phyloP scores from a whole-genome alignment of 164 flowering plant genomes.

The Vitis vinifera region DNA sequence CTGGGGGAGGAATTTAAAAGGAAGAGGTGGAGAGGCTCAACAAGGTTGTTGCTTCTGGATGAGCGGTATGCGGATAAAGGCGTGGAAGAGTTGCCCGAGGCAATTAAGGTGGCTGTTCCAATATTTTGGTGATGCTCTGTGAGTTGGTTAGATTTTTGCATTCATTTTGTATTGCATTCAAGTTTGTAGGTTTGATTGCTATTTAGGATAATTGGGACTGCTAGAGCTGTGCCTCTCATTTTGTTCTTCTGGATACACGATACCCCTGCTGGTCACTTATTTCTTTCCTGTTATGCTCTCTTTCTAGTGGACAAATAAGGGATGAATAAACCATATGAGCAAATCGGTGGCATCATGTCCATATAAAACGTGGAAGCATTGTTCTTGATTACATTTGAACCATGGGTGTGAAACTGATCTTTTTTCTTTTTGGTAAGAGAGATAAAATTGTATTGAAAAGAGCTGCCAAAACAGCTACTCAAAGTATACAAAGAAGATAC shows the following conservation, averaged over 20 bases:
- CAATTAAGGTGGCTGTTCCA: slow-evolving; percentile 70
- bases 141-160: slow-evolving; percentile 16
- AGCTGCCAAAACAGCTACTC: too few species aligned
- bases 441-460: too few species aligned
- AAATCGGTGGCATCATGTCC: too few species aligned
- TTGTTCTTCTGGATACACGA: too few species aligned
- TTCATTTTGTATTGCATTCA: neutral
- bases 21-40: slow-evolving; percentile 76
- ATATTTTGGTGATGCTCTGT: slow-evolving; percentile 23
- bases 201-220: neutral
- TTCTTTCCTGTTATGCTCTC: too few species aligned
- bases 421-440: too few species aligned
- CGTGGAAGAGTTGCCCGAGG: slow-evolving; percentile 71
- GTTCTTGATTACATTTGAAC: neutral
- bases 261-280: too few species aligned
- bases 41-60: slow-evolving; percentile 89
- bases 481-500: too few species aligned
- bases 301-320: neutral
- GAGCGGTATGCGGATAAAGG: slow-evolving; percentile 49
- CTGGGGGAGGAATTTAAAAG: slow-evolving; percentile 66
- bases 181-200: neutral
- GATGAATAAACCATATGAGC: neutral
- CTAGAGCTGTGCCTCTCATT: neutral
- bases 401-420: too few species aligned
- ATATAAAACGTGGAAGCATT: neutral